Evolutionary conservation across 805 yeast genomes (phyloP).

Genomic region (Suhomyces kilbournensis): DNA sequence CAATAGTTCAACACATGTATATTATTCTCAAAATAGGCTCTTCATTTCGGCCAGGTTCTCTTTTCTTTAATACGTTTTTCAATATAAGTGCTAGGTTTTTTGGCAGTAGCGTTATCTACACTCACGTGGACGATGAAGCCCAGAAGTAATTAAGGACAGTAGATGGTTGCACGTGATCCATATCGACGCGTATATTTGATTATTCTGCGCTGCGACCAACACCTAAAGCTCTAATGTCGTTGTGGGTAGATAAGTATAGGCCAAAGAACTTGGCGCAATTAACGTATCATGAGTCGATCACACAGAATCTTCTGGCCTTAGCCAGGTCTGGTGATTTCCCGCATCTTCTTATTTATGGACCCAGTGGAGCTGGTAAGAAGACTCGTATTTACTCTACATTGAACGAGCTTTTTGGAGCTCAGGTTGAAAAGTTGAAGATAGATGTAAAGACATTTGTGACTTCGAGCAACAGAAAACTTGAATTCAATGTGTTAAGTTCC

Average conservation of each 20-base stretch:
- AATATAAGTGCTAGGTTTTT: not conserved
- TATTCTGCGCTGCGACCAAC: not conserved
- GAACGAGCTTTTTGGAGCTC: conserved; percentile 76
- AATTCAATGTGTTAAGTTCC: conserved; percentile 89
- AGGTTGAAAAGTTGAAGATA: conserved; percentile 75
- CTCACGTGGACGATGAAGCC: not conserved
- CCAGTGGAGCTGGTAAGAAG: conserved; percentile 96
- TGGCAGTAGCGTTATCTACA: not conserved
- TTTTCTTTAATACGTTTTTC: not conserved
- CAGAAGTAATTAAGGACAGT: no score
- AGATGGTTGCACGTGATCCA: not conserved
- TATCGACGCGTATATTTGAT: conserved; percentile 6
- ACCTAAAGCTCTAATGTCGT: conserved; percentile 55
- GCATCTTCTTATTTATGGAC: conserved; percentile 89
- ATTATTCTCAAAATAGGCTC: not conserved
- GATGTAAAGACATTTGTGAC: conserved; percentile 85
- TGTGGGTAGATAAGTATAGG: conserved; percentile 95
- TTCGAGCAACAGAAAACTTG: conserved; percentile 71
- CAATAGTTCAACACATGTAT: conserved; percentile 5
- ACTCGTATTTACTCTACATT: conserved; percentile 83
- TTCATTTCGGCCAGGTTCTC: not conserved
- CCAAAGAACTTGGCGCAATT: conserved; percentile 66
- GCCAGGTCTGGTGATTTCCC: conserved; percentile 82
- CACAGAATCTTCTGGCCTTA: conserved; percentile 60
- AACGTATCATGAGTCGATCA: conserved; percentile 64